A percentile compares a stretch with the other conserved stretches of the same genome.
phyloP scores from a whole-genome alignment of 768 basidiomycete genomes.

The Leccinum subtestaceum region DNA sequence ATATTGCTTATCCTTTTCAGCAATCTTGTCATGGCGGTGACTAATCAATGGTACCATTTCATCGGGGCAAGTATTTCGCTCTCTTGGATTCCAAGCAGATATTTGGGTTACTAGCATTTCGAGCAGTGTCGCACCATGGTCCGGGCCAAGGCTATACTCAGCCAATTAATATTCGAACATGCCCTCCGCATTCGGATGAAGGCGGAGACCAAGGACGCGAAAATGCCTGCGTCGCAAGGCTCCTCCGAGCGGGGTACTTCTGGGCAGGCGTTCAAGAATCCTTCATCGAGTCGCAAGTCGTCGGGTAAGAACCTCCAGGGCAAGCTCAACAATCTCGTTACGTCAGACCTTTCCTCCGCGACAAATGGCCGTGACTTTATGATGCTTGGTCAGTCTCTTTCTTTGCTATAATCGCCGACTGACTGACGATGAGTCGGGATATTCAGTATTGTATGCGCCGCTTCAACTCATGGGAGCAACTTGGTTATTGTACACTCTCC shows the following conservation, averaged over 20 bases:
- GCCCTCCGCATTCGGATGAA: slow-evolving; percentile 3
- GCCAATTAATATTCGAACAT: slow-evolving; percentile 3
- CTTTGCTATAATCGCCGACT: background rate
- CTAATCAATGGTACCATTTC: background rate
- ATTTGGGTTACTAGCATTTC: background rate
- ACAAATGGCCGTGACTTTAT: slow-evolving; percentile 3
- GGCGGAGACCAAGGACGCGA: background rate
- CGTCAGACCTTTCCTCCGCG: background rate
- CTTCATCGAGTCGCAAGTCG: background rate
- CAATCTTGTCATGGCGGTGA: background rate
- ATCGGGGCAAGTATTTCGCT: background rate
- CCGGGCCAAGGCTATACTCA: slow-evolving; percentile 1
- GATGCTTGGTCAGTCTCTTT: background rate
- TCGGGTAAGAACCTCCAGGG: background rate
- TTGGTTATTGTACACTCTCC: slow-evolving; percentile 3
- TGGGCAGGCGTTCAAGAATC: background rate
- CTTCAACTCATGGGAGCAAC: slow-evolving; percentile 1
- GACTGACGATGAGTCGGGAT: background rate
- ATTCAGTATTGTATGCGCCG: background rate
- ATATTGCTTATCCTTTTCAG: background rate
- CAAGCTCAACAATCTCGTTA: slow-evolving; percentile 4
- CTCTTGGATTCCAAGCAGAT: background rate
- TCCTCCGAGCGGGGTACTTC: background rate
- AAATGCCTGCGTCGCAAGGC: background rate
- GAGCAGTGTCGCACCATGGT: slow-evolving; percentile 1